Conservation (phyloP, 345 rosid genomes). For the Limnanthes douglasii region DNA sequence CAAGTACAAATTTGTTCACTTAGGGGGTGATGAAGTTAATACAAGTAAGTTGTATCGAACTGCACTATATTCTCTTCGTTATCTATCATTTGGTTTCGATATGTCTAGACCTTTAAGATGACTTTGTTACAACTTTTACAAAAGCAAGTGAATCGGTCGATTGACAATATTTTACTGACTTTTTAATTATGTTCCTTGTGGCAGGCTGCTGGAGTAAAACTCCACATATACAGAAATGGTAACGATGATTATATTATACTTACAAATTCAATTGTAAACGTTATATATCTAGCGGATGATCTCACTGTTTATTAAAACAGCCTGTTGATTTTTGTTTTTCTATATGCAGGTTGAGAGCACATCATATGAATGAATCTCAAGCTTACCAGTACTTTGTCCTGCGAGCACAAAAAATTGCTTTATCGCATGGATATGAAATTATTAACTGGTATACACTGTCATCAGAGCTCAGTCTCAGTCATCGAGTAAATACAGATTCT, state of each 20-base stretch:
- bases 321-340: too few species aligned
- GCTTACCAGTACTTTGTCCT: conserved; percentile 63
- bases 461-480: not conserved
- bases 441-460: conserved; percentile 37
- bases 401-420: conserved; percentile 40
- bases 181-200: conserved; percentile 5
- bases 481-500: too few species aligned
- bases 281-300: too few species aligned
- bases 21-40: conserved; percentile 83
- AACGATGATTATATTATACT: conserved; percentile 8
- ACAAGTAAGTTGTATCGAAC: conserved; percentile 28
- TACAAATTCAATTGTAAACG: too few species aligned
- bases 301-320: too few species aligned
- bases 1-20: conserved; percentile 49
- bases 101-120: too few species aligned
- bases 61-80: not conserved
- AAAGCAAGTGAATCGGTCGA: not conserved
- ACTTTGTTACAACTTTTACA: not conserved
- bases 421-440: conserved; percentile 47
- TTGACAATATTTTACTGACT: conserved; percentile 2
- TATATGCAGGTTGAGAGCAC: conserved; percentile 30
- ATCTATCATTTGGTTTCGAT: too few species aligned
- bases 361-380: conserved; percentile 25
- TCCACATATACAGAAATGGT: conserved; percentile 41
- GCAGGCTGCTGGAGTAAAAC: conserved; percentile 60